Evolutionary conservation across 345 rosid genomes (phyloP), one percentile per base, ranked within the genome.

Genomic region (Gossypium longicalyx): DNA sequence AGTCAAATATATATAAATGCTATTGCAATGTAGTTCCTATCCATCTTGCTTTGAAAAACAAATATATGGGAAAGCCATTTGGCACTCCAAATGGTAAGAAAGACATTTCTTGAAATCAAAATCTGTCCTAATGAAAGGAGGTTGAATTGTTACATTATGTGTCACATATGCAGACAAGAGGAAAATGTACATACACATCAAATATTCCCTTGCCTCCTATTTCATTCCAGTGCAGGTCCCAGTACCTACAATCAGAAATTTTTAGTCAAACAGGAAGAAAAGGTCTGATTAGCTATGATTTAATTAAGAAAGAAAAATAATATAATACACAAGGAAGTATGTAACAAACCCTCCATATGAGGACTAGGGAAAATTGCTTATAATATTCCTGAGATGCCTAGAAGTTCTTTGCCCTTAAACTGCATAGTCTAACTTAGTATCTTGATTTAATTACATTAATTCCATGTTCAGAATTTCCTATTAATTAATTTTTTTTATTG

Each of bases 181-280:
- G 49, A 51, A 19, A 72, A 60, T 15, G n/a, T 43, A 65, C 94
- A 81, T 94, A 94, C 98, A 92, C 97, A 75, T 94, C 97, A 60
- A 92, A 92, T 72, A 86, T 90, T 77, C 95, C 94, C 63, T 85
- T 82, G 79, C 87, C 89, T 80, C 93, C 97, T 64, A 85, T 87
- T 72, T 89, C 85, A 81, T 74, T 91, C 97, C 93, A 91, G 67
- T 80, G 80, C 77, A 91, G 83, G 78, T 91, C 96, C 93, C 96
- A 89, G 74, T 92, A 92, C 88, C 98, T 94, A 67, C 74, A 74
- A 38, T 67, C 47, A 60, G 53, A 67, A 60, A 61, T 44, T 3
- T 22, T 80, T 38, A 74, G 34, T 25, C 29, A 66, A 68, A 44
- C 15, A 22, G 29, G 70, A 66, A 4, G 49, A 44, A 66, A 66